Evolutionary conservation across 805 yeast species (phyloP).

Genomic region (Zygosaccharomyces bailii): DNA sequence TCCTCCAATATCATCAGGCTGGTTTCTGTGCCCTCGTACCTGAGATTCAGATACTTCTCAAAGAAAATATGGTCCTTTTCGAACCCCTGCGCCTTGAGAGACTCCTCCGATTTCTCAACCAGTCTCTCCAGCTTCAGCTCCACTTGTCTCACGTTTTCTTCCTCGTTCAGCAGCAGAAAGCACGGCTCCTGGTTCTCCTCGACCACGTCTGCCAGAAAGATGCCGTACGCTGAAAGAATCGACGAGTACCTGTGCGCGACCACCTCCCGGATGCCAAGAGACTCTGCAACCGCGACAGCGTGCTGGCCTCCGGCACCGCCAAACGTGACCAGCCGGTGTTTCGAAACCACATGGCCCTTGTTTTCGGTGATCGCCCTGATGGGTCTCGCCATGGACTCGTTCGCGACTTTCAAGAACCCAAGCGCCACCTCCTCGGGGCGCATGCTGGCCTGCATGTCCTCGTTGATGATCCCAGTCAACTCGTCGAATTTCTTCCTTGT

Average conservation of each 20-base stretch:
- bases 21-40: conserved; percentile 89
- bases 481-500: conserved; percentile 49
- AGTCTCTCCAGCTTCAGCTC: conserved; percentile 46
- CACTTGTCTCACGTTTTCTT: conserved; percentile 35
- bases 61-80: conserved; percentile 41
- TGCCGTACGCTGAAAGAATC: conserved; percentile 82
- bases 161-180: conserved; percentile 40
- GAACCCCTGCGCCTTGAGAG: conserved; percentile 54
- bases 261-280: conserved; percentile 64
- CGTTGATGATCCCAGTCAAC: conserved; percentile 56
- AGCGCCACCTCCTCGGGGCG: conserved; percentile 67
- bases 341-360: conserved; percentile 63
- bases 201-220: conserved; percentile 81
- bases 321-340: conserved; percentile 74
- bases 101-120: conserved; percentile 39
- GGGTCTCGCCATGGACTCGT: conserved; percentile 88
- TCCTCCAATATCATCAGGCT: conserved; percentile 60
- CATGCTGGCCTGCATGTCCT: conserved; percentile 38
- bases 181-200: conserved; percentile 76
- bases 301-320: conserved; percentile 97
- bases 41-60: conserved; percentile 69
- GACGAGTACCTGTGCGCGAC: conserved; percentile 80
- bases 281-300: conserved; percentile 71
- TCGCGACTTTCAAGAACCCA: conserved; percentile 81
- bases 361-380: conserved; percentile 82